Conservation (phyloP, 148 eudicot genomes). For the Vaccinium macrocarpon region DNA sequence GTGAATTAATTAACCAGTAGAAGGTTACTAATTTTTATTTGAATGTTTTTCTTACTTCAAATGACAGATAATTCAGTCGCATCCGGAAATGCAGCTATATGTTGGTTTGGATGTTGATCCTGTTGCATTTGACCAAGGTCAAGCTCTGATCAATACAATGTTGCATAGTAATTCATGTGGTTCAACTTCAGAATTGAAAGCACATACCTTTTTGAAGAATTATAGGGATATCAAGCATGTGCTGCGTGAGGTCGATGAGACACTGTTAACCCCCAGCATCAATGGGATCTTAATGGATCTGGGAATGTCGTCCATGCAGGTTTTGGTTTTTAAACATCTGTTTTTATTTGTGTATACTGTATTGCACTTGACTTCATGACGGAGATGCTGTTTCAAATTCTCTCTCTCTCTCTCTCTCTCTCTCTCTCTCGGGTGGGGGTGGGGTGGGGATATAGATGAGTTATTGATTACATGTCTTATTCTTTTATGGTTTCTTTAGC, state of each 20-base stretch:
- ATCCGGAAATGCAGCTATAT: conserved; percentile 70
- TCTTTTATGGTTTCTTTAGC: background rate
- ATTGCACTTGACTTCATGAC: background rate
- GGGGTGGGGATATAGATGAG: background rate
- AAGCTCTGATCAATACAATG: conserved; percentile 43
- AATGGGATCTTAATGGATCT: conserved; percentile 94
- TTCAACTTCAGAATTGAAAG: conserved; percentile 37
- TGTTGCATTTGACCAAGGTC: conserved; percentile 69
- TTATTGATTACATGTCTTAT: background rate
- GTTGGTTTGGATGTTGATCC: conserved; percentile 95
- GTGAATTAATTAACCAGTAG: too few relatives aligned
- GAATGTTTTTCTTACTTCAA: background rate
- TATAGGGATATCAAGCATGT: conserved; percentile 56
- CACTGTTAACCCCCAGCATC: conserved; percentile 45
- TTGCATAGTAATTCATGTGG: conserved; percentile 27
- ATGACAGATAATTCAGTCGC: conserved; percentile 76
- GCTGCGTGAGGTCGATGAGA: conserved; percentile 56
- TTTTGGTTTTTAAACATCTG: conserved; percentile 24
- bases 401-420: background rate
- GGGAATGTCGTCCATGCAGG: conserved; percentile 99
- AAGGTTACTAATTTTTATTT: too few relatives aligned
- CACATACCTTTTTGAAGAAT: conserved; percentile 54
- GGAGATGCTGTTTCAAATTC: background rate
- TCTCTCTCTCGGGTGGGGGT: too few relatives aligned
- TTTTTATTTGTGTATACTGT: background rate